phyloP scores from a whole-genome alignment of 306 rosid species.

The Prunus padus region DNA sequence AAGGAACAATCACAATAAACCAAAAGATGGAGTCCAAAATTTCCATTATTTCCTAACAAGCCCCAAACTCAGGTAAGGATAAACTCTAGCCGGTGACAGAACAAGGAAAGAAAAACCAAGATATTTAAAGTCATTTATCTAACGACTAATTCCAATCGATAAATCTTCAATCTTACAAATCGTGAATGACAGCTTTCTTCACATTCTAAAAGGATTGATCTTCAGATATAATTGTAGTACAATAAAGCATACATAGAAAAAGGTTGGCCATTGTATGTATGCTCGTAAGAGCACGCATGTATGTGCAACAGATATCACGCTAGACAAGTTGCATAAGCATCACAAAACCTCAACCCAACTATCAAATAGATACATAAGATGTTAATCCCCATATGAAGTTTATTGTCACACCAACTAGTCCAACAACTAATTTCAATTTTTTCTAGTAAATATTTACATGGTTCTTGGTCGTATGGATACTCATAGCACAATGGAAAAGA shows the following conservation, averaged over 20 bases:
- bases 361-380: not conserved
- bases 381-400: not conserved
- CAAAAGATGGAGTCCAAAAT: not conserved
- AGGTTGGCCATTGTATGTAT: not conserved
- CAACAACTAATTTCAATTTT: not conserved
- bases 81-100: not conserved
- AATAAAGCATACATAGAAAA: not conserved
- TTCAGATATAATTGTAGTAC: not conserved
- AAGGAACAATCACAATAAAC: not conserved
- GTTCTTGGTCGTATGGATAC: not conserved
- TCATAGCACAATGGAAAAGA: not conserved
- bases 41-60: not conserved
- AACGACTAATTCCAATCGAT: not conserved
- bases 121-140: not conserved
- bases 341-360: not conserved
- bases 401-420: not conserved
- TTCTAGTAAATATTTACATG: not conserved
- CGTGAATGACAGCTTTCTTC: not conserved
- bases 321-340: not conserved
- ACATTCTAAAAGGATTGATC: not conserved
- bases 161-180: not conserved
- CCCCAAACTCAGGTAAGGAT: not conserved
- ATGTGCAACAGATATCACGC: not conserved
- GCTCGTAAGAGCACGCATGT: not conserved
- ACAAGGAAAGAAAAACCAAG: not conserved